Percentiles rank a stretch among this genome's conserved stretches.
These are phyloP conservation scores for Paratrimastix pyriformis DNA, from an alignment of 78 protist genomes.

Conservation along the genomic window DNA sequence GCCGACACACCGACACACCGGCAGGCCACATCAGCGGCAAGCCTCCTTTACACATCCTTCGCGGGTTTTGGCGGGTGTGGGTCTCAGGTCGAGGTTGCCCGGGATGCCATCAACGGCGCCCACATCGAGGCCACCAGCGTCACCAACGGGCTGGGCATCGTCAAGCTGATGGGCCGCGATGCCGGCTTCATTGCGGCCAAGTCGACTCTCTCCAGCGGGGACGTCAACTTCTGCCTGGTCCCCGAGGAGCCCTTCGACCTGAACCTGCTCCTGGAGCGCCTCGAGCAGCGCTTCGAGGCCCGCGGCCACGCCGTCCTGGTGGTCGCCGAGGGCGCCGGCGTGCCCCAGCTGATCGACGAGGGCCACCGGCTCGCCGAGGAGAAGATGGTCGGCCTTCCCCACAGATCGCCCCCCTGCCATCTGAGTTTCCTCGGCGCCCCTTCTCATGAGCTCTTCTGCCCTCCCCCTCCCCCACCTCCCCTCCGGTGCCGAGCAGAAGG, in stretches of 20 bases:
- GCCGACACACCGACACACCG: too few species aligned
- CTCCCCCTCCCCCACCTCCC: neutral
- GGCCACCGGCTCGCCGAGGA: too few species aligned
- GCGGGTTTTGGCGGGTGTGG: neutral
- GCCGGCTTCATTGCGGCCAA: slow-evolving; percentile 7
- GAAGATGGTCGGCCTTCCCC: too few species aligned
- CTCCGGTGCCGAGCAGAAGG: too few species aligned
- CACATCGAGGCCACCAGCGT: neutral
- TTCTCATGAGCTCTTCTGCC: neutral
- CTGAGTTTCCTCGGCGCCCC: too few species aligned
- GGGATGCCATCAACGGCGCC: neutral
- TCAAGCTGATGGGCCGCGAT: slow-evolving; percentile 15
- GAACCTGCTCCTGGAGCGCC: neutral
- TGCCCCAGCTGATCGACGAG: neutral
- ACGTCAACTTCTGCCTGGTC: slow-evolving; percentile 14
- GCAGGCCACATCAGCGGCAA: neutral
- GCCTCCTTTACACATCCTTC: too few species aligned
- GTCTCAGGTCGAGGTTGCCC: neutral
- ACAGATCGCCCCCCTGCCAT: too few species aligned
- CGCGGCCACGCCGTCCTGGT: neutral
- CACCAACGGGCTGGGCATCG: slow-evolving; percentile 1
- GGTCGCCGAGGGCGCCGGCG: slow-evolving; percentile 18
- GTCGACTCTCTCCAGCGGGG: slow-evolving; percentile 1
- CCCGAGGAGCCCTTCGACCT: slow-evolving; percentile 3
- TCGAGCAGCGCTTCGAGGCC: slow-evolving; percentile 1